phyloP scores from a whole-genome alignment of 225 moss, liverwort and hornwort species.

The Bryum argenteum region DNA sequence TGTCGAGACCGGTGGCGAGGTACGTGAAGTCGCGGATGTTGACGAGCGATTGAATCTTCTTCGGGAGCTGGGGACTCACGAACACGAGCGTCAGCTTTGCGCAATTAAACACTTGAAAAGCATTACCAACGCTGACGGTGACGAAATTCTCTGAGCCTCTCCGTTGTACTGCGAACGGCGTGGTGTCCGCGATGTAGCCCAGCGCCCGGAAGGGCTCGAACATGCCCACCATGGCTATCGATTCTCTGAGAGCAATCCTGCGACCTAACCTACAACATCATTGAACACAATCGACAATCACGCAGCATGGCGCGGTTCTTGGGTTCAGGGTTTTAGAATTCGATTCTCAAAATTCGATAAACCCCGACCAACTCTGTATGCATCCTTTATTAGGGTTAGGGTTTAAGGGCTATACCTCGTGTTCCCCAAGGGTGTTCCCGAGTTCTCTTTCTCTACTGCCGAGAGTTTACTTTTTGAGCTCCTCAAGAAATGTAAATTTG shows the following conservation, averaged over 20 bases:
- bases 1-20: conserved; percentile 74
- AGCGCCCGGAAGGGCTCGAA: conserved; percentile 95
- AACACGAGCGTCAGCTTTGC: conserved; percentile 88
- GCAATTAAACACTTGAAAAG: conserved; percentile 93
- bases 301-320: background rate
- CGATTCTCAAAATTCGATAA: background rate
- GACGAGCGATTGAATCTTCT: conserved; percentile 77
- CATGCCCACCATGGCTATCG: conserved; percentile 62
- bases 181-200: conserved; percentile 77
- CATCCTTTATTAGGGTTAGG: no score
- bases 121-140: conserved; percentile 89
- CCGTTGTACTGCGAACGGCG: conserved; percentile 75
- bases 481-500: no score
- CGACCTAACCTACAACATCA: background rate
- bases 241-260: background rate
- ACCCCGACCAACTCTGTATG: no score
- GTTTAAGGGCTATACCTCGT: no score
- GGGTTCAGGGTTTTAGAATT: background rate
- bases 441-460: no score
- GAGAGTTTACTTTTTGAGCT: no score
- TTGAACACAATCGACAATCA: conserved; percentile 4
- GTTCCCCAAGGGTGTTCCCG: no score
- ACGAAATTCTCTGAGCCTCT: conserved; percentile 79
- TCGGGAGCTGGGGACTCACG: conserved; percentile 80
- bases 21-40: conserved; percentile 82